Evolutionary conservation across 441 rosid species (phyloP), one percentile per base, ranked within the genome.

Genomic region (Brassica balearica): DNA sequence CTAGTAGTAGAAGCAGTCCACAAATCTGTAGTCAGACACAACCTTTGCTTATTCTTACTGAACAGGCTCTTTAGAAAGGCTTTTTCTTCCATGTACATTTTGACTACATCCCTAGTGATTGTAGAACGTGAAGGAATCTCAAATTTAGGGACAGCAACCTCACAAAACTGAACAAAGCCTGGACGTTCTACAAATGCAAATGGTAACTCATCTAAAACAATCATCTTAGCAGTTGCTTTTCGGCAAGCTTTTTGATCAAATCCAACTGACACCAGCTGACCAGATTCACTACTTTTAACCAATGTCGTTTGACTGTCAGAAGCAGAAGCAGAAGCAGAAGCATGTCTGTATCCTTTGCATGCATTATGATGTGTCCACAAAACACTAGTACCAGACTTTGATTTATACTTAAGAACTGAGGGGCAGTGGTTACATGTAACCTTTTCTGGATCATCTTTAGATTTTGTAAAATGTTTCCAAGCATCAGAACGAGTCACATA

Each of bases 321-420:
- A 56, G 22, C 10, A 17, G 61, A 56, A 8, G 22, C 22, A 51
- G 12, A 15, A 51, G 19, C 7, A 14, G 20, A 1, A 51, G 19
- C 2, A 7, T 10, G 1, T 56, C 7, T 56, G 61, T 17, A 56
- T 56, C 23, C 25, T 56, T 56, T 56, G 61, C 23, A 56, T 17
- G 61, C 23, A 19, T 17, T 22, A 14, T 59, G 64, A 22, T 59
- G 64, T 22, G 27, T 59, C 64, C 64, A 59, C 14, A 59, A 59
- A 59, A 10, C 14, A 59, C 64, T 59, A 59, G 64, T 59, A 11
- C 14, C 64, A 10, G 64, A 59, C 12, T 3, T 22, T 10, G 32
- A 10, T 59, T 59, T 59, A 59, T 22, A 59, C 64, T 22, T 10
- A 59, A 59, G 32, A 25, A 59, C 7, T 22, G 64, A 3, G 60